phyloP scores from a whole-genome alignment of 257 asterid species.

The Nicotiana tabacum region DNA sequence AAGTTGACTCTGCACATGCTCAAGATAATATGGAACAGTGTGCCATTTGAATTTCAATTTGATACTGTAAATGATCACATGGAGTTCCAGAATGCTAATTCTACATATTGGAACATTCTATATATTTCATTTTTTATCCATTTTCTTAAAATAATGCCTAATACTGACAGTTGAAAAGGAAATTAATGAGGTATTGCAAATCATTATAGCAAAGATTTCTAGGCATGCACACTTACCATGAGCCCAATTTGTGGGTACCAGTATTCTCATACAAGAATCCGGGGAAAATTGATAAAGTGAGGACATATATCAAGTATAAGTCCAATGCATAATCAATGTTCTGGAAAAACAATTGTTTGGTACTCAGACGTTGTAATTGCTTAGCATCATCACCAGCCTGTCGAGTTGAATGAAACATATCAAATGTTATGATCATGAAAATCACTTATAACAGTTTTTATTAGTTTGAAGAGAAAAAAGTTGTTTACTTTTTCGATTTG shows the following conservation, averaged over 20 bases:
- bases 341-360: slow-evolving; percentile 38
- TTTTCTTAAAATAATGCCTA: background rate
- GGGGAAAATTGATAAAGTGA: slow-evolving; percentile 73
- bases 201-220: background rate
- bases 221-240: slow-evolving; percentile 48
- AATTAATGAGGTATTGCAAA: background rate
- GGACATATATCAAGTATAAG: slow-evolving; percentile 47
- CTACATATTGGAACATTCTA: background rate
- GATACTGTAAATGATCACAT: background rate
- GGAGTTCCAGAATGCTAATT: background rate
- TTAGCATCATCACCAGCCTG: slow-evolving; percentile 33
- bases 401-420: slow-evolving; percentile 1
- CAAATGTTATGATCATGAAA: background rate
- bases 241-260: slow-evolving; percentile 67
- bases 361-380: slow-evolving; percentile 39
- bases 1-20: background rate
- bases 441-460: background rate
- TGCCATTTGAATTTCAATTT: background rate
- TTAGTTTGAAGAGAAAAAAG: background rate
- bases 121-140: background rate
- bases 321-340: slow-evolving; percentile 59
- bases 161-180: background rate
- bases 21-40: background rate
- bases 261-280: slow-evolving; percentile 87
- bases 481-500: slow-evolving; percentile 15